Evolutionary conservation across 148 eudicot genomes (phyloP), one percentile per base, ranked within the genome.

Genomic region (Rhododendron molle): DNA sequence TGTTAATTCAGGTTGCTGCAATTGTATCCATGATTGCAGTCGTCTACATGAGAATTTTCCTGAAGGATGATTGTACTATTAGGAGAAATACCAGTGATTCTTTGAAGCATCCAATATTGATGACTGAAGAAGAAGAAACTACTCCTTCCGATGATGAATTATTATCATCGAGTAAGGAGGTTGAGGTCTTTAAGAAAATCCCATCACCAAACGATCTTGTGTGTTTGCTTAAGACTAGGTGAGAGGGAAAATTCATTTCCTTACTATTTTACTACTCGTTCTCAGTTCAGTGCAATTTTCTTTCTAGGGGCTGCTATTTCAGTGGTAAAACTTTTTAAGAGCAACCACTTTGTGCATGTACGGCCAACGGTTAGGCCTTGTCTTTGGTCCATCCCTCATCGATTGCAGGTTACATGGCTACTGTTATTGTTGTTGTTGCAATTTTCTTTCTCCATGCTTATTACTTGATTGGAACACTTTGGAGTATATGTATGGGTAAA

Each of bases 31-130:
- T 93, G 91, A 87, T 94, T 32, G 91, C 98, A 34, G 86, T 91
- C 38, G 86, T 90, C 34, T 95, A 95, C 86, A 95, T 95, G 98
- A 92, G 94, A 76, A 86, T 92, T 49, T 92, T 92, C 87, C 94
- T 95, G 23, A 86, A 89, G 77, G 98, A 95, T 85, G 76, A 71
- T 71, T 9, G 15, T 26, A 30, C 20, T 32, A 84, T 90, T 44
- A 58, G 76, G 1, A 43, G 8, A 58, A 34, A 58, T 9, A 43
- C 49, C 32, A 30, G 20, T 12, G 85, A 86, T 74, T 62, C 81
- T 56, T 65, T 89, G 54, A 81, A 85, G 34, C 84, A 85, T 47
- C 89, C 91, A 5, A 86, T 93, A 52, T 85, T 92, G 72, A 88
- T 76, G 80, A 30, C 40, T 71, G 40, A 30, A 71, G 76, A 50